phyloP scores from a whole-genome alignment of 257 asterid species.

The Nicotiana knightiana region DNA sequence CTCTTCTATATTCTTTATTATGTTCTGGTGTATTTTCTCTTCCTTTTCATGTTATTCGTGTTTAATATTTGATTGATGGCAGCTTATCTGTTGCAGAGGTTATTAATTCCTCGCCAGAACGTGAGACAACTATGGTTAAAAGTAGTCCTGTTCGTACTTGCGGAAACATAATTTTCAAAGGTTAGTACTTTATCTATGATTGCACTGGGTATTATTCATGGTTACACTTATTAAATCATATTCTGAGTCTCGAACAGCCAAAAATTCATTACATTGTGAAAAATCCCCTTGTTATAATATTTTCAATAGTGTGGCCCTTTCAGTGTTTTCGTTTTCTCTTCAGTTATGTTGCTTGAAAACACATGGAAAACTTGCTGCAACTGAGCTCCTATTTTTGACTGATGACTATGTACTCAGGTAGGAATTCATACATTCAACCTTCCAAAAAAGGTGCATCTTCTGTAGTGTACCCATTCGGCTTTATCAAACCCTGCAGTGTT shows the following conservation, averaged over 20 bases:
- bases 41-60: background rate
- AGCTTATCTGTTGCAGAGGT: conserved; percentile 3
- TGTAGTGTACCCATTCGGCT: conserved; percentile 29
- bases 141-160: background rate
- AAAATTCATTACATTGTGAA: background rate
- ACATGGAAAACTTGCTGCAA: background rate
- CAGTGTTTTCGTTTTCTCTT: background rate
- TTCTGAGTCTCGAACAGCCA: background rate
- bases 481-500: conserved; percentile 27
- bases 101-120: background rate
- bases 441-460: conserved; percentile 14
- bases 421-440: conserved; percentile 12
- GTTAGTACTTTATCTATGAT: conserved; percentile 10
- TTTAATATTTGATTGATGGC: background rate
- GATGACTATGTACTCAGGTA: conserved; percentile 20
- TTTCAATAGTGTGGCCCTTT: background rate
- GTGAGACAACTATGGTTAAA: conserved; percentile 1
- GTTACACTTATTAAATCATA: background rate
- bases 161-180: conserved; percentile 14
- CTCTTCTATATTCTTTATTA: background rate
- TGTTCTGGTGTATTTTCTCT: background rate
- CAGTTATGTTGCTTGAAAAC: background rate
- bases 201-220: background rate
- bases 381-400: background rate
- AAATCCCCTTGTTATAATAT: background rate